These are phyloP conservation scores for Dendrocalamus sinicus DNA, from an alignment of 176 grass and related monocot genomes.

Conservation along the genomic window DNA sequence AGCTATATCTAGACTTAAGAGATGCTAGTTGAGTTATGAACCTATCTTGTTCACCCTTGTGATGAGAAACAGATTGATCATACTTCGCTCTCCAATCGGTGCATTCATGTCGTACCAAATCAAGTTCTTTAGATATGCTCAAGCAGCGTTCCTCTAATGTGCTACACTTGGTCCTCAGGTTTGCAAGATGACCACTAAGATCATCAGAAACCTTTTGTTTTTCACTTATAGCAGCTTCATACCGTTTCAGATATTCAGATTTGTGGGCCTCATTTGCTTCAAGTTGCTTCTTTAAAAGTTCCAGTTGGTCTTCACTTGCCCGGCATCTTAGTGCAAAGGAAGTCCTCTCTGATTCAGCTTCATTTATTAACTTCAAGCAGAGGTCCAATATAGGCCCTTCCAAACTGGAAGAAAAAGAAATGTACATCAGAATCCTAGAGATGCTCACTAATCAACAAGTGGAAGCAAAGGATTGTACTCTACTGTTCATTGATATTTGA, in stretches of 20 bases:
- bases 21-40: conserved; percentile 47
- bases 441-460: conserved; percentile 27
- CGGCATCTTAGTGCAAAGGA: conserved; percentile 64
- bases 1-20: conserved; percentile 61
- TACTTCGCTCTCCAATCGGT: conserved; percentile 69
- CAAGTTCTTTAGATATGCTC: conserved; percentile 67
- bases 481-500: background rate
- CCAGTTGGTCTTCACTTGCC: conserved; percentile 74
- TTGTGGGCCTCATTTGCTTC: conserved; percentile 69
- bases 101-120: conserved; percentile 59
- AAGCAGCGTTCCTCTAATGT: conserved; percentile 68
- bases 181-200: conserved; percentile 59
- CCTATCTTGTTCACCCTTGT: conserved; percentile 53
- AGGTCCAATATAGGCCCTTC: conserved; percentile 79
- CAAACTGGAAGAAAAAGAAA: conserved; percentile 52
- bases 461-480: background rate
- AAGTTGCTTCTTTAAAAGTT: conserved; percentile 72
- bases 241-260: conserved; percentile 72
- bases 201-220: conserved; percentile 71
- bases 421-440: conserved; percentile 9
- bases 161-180: conserved; percentile 70
- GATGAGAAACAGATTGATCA: conserved; percentile 52
- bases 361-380: conserved; percentile 71
- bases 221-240: conserved; percentile 66
- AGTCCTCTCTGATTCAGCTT: conserved; percentile 70